Evolutionary conservation across 805 yeast species (phyloP), one percentile per base, ranked within the genome.

Genomic region (Metschnikowia chrysomelidarum): DNA sequence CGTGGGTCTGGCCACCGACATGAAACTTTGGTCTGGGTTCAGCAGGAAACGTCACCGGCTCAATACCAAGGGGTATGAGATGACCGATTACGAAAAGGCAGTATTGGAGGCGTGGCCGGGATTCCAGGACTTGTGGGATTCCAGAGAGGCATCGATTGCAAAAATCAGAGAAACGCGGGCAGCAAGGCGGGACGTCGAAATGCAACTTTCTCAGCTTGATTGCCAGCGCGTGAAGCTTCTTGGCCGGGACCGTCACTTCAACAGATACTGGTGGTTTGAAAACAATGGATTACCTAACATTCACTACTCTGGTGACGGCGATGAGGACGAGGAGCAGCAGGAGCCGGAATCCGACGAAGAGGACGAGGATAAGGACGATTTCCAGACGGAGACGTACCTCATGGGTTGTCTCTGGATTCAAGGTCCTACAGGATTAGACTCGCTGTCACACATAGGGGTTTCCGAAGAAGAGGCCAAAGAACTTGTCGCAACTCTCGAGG

Each of bases 241-340:
- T 18, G 98, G 98, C 2, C 73, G 79, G 40, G 98, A 93, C 58
- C 66, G 95, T 32, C 75, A 76, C 40, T 88, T 69, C 57, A 93
- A 93, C 62, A 69, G 89, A 46, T 93, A 91, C 57, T 93, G 95
- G 95, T 93, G 96, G 96, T 79, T 88, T 54, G 98, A 91, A 52
- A 71, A 72, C 44, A 82, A 83, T 52, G 98, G 98, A 0, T 67
- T 87, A 30, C 87, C 88, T 4, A 67, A 69, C 6, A 50, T 70
- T 24, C 68, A 64, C 33, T 48, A 41, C 21, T 34, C 45, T 12
- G 43, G 49, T 2, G 49, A 32, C 12, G 65, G 64, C 9, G 73
- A 55, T 0, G 75, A 58, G 3, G 76, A 65, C 1, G 51, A 47
- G 19, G 71, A 68, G 9, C 64, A 62, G 2, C 72, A 67, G 2